Percentiles rank a stretch among this genome's conserved stretches.
These are phyloP conservation scores for Daedaleopsis nitida DNA, from an alignment of 768 basidiomycete genomes.

Conservation along the genomic window DNA sequence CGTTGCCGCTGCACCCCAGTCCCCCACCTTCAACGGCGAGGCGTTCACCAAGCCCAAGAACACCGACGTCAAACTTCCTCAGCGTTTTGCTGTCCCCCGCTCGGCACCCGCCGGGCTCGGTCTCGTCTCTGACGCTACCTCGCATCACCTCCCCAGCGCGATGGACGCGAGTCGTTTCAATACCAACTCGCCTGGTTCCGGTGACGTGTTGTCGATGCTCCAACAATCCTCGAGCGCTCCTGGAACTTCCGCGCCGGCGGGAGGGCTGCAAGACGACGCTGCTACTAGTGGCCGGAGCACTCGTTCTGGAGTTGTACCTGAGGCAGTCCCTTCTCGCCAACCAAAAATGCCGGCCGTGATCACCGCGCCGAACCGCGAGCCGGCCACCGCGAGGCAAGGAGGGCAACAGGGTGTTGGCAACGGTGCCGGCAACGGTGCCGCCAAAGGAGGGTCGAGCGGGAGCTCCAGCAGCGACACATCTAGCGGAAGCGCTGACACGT, in stretches of 20 bases:
- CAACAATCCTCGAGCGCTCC: no score
- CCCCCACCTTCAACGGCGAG: constrained; percentile 17
- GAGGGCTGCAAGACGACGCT: no score
- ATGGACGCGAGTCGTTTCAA: no score
- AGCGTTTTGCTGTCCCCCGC: constrained; percentile 1
- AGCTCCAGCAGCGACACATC: background rate
- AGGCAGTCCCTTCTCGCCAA: constrained; percentile 4
- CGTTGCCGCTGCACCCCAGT: constrained; percentile 25
- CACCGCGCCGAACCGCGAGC: background rate
- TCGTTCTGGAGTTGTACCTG: constrained; percentile 15
- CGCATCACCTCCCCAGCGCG: no score
- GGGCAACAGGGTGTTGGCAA: constrained; percentile 9
- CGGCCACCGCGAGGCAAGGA: background rate
- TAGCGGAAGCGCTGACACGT: background rate
- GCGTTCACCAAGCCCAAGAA: constrained; percentile 11
- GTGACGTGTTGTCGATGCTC: no score
- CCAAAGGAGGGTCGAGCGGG: background rate
- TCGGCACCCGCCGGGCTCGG: no score
- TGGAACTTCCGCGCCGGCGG: no score
- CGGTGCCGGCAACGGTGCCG: constrained; percentile 11
- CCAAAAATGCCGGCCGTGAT: background rate
- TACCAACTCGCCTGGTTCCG: no score
- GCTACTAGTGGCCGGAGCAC: background rate
- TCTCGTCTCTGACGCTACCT: no score
- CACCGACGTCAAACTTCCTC: constrained; percentile 7